Base-by-base conservation (phyloP, 2,329 filamentous ascomycete species). In the Ophiostoma montium region DNA sequence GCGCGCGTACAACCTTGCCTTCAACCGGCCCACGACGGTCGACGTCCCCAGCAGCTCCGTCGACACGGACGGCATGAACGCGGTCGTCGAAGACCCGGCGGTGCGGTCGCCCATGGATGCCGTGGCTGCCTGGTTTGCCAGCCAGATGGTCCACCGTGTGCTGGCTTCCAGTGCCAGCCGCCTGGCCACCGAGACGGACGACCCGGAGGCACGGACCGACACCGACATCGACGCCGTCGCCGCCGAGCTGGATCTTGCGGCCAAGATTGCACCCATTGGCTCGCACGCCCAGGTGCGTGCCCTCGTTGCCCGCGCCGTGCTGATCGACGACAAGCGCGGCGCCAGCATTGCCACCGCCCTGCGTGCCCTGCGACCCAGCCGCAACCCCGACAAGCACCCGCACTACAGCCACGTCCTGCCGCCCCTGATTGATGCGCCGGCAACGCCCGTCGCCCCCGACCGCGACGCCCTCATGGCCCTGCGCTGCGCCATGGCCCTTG, bases 61-160 rank as follows among this genome's bases (percentile, higher is more conserved):
- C 3, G 69, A 72, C 19, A 82, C 86, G 54, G 78, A 82, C 47
- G 79, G 84, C 44, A 84, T 94, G 72, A 84, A 94, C 60, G 74
- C 77, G 6, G 86, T 95, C 1, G 84, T 92, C 3, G 84, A 92
- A 52, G 90, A 95, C 59, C 78, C 79, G 47, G 82, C 87, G 3
- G 85, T 95, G 52, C 79, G 84, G 47, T 92, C 86, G 16, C 86
- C 89, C 0, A 76, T 95, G 55, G 90, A 95, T 63, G 88, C 87
- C 12, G 78, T 95, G 47, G 86, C 89, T 7, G 86, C 89, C 2
- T 95, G 89, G 89, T 92, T 82, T 70, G 94, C 89, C 0, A 86
- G 79, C 54, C 72, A 82, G 49, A 71, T 78, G 12, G 67, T 95
- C 35, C 84, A 88, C 57, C 74, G 75, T 50, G 80, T 78, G 3